Evolutionary conservation across 2,329 filamentous ascomycete species (phyloP).

Genomic region (Sporothrix mexicana): DNA sequence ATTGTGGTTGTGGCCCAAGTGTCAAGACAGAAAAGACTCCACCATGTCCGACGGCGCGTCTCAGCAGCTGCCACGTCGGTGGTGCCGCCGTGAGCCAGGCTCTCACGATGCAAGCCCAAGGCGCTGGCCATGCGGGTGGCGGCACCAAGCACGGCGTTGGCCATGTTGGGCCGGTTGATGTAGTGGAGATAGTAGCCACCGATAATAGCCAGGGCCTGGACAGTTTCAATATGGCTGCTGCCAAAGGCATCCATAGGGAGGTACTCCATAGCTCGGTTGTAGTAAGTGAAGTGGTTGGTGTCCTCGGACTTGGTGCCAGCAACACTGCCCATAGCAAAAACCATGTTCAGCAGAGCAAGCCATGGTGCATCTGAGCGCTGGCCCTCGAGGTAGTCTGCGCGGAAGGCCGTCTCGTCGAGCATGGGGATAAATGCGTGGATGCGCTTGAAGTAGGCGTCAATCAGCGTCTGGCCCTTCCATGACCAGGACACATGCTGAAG

Average conservation of each 20-base stretch:
- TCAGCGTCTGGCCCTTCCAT: conserved; percentile 69
- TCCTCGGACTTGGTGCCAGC: conserved; percentile 69
- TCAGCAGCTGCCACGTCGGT: conserved; percentile 62
- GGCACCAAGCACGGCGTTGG: conserved; percentile 73
- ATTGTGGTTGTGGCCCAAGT: conserved; percentile 75
- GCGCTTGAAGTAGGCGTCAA: conserved; percentile 77
- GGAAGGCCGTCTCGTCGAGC: conserved; percentile 73
- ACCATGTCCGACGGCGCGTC: conserved; percentile 72
- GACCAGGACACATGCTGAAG: conserved; percentile 61
- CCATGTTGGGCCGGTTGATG: conserved; percentile 77
- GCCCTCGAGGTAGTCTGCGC: conserved; percentile 66
- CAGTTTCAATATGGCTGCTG: conserved; percentile 72
- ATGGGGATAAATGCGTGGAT: conserved; percentile 75
- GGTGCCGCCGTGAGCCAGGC: conserved; percentile 50
- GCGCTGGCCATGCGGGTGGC: conserved; percentile 76
- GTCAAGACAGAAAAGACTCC: conserved; percentile 75
- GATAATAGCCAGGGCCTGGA: conserved; percentile 73
- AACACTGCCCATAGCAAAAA: conserved; percentile 76
- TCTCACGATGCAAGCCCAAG: conserved; percentile 72
- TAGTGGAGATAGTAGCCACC: conserved; percentile 81
- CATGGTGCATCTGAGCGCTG: conserved; percentile 70
- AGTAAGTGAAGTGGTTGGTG: conserved; percentile 72
- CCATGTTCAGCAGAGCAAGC: conserved; percentile 76
- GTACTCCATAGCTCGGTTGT: conserved; percentile 69
- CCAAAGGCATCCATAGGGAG: conserved; percentile 71